phyloP scores from a whole-genome alignment of 164 flowering plant genomes.

The Chimonanthus salicifolius region DNA sequence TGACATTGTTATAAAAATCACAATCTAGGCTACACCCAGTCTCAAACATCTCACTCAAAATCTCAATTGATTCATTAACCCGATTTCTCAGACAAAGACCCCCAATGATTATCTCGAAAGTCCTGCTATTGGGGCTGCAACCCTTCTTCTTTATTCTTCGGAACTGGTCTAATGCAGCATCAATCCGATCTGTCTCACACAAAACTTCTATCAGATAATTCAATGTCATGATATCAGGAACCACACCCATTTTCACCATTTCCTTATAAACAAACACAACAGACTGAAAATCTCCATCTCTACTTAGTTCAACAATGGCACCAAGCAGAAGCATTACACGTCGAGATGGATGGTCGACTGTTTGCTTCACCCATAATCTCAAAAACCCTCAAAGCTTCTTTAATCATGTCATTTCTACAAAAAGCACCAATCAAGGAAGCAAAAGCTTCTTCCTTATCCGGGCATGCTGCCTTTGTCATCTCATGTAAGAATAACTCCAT shows the following conservation, averaged over 20 bases:
- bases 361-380: constrained; percentile 39
- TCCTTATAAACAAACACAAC: constrained; percentile 65
- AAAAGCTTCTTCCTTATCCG: constrained; percentile 29
- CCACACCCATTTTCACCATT: constrained; percentile 59
- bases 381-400: constrained; percentile 48
- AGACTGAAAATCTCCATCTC: constrained; percentile 37
- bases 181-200: constrained; percentile 30
- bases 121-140: constrained; percentile 49
- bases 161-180: constrained; percentile 54
- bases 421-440: constrained; percentile 32
- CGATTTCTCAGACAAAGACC: constrained; percentile 31
- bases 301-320: constrained; percentile 39
- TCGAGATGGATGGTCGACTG: constrained; percentile 27
- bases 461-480: constrained; percentile 42
- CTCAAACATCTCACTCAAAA: constrained; percentile 44
- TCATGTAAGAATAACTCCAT: constrained; percentile 46
- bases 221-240: constrained; percentile 51
- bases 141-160: constrained; percentile 60
- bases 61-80: constrained; percentile 33
- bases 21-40: constrained; percentile 24
- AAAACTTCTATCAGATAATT: constrained; percentile 55
- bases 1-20: constrained; percentile 28
- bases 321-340: constrained; percentile 42
- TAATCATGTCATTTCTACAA: constrained; percentile 28
- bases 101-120: constrained; percentile 46